A percentile compares a stretch with the other conserved stretches of the same genome.
Conservation (phyloP, 2,329 filamentous ascomycete species). For the Stenocarpella maydis region DNA sequence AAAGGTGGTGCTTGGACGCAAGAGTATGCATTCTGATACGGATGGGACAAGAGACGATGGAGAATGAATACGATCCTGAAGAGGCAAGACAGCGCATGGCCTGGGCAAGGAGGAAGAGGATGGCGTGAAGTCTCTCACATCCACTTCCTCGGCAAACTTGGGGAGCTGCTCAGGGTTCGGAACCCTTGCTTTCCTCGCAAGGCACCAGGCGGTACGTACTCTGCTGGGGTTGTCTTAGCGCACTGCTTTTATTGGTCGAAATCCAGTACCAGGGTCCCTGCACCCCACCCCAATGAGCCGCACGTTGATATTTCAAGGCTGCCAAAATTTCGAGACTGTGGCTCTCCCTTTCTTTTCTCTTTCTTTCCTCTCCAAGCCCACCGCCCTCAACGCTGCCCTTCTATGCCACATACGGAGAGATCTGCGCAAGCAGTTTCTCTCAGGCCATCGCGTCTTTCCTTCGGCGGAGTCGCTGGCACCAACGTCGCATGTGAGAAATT, state of each 20-base stretch:
- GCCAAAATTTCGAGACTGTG: conserved; percentile 36
- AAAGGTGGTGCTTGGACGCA: conserved; percentile 19
- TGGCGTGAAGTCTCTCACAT: too few species aligned
- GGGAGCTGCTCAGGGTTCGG: neutral
- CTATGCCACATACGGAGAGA: conserved; percentile 81
- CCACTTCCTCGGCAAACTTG: too few species aligned
- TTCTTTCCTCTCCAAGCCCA: conserved; percentile 65
- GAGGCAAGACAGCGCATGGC: too few species aligned
- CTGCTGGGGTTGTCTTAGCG: neutral
- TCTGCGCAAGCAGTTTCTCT: conserved; percentile 48
- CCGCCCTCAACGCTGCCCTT: conserved; percentile 90
- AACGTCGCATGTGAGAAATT: conserved; percentile 80
- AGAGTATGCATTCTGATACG: conserved; percentile 26
- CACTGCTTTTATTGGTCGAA: conserved; percentile 3
- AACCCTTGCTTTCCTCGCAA: neutral
- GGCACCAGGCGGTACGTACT: neutral
- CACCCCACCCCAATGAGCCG: conserved; percentile 33
- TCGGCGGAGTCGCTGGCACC: conserved; percentile 17
- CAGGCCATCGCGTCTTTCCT: conserved; percentile 35
- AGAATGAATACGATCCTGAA: too few species aligned
- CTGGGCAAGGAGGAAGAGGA: too few species aligned
- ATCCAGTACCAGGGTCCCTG: neutral
- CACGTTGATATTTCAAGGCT: conserved; percentile 36
- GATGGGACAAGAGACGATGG: neutral
- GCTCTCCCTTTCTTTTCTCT: conserved; percentile 43